Percentiles rank a stretch among this genome's conserved stretches.
phyloP scores from a whole-genome alignment of 768 basidiomycete genomes.

The Naematelia aurantialba region DNA sequence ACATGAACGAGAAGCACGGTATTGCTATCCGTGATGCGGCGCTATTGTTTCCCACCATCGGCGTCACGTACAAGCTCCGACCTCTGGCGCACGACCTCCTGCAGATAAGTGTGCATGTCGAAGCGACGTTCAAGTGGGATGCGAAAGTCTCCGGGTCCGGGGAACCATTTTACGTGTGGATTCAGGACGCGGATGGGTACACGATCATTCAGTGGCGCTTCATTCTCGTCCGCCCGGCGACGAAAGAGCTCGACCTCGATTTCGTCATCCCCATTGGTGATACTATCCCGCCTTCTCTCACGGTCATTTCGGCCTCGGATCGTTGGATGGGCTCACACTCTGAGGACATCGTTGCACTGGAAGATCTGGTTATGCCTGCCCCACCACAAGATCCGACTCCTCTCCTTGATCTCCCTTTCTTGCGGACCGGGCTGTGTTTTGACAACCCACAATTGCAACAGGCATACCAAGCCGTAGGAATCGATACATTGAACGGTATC shows the following conservation, averaged over 20 bases:
- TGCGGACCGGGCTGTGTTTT: slow-evolving; percentile 58
- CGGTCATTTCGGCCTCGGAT: slow-evolving; percentile 78
- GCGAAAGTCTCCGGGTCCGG: slow-evolving; percentile 65
- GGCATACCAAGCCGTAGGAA: slow-evolving; percentile 53
- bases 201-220: slow-evolving; percentile 76
- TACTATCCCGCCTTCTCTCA: slow-evolving; percentile 60
- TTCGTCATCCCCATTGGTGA: slow-evolving; percentile 75
- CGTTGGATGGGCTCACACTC: slow-evolving; percentile 90
- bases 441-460: slow-evolving; percentile 55
- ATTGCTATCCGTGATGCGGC: slow-evolving; percentile 72
- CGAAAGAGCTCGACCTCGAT: slow-evolving; percentile 61
- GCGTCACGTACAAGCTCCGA: slow-evolving; percentile 65
- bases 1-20: slow-evolving; percentile 81
- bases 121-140: slow-evolving; percentile 75
- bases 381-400: slow-evolving; percentile 60
- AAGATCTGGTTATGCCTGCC: slow-evolving; percentile 70
- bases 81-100: slow-evolving; percentile 82
- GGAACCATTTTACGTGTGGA: slow-evolving; percentile 94
- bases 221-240: slow-evolving; percentile 66
- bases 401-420: slow-evolving; percentile 69
- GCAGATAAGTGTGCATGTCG: slow-evolving; percentile 64
- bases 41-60: slow-evolving; percentile 73
- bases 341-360: slow-evolving; percentile 62
- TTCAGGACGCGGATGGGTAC: slow-evolving; percentile 78
- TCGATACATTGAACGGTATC: slow-evolving; percentile 70